Evolutionary conservation across 1,284 basidiomycete species (phyloP).

Genomic region (Spongiforma sp.): DNA sequence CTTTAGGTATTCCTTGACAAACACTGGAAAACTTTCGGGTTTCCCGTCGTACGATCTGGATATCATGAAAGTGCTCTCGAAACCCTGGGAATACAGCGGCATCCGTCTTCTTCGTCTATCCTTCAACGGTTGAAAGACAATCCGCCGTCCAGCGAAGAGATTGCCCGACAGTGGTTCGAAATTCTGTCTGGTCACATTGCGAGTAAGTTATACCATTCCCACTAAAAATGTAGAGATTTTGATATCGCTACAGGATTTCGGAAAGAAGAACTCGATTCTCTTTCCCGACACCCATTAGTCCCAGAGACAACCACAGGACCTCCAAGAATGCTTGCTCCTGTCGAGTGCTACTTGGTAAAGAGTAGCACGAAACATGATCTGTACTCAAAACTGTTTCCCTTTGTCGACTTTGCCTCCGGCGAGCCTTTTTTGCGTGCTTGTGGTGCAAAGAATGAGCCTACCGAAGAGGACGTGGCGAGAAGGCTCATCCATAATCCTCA

Average conservation of each 20-base stretch:
- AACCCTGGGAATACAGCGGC: constrained; percentile 74
- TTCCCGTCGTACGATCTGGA: constrained; percentile 61
- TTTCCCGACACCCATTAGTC: constrained; percentile 3
- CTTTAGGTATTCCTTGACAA: constrained; percentile 71
- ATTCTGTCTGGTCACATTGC: constrained; percentile 1
- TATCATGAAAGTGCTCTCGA: constrained; percentile 50
- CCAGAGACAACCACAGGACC: not conserved
- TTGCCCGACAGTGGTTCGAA: constrained; percentile 71
- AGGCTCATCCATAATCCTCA: constrained; percentile 16
- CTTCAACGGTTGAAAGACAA: constrained; percentile 62
- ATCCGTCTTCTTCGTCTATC: constrained; percentile 71
- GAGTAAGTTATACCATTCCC: not conserved
- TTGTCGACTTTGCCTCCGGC: constrained; percentile 88
- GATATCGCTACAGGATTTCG: not conserved
- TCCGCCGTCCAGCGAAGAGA: constrained; percentile 59
- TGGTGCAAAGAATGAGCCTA: constrained; percentile 87
- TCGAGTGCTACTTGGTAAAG: constrained; percentile 6
- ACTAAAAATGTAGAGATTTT: not conserved
- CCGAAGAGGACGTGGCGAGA: constrained; percentile 79
- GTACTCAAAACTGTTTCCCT: constrained; percentile 78
- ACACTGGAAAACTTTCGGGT: constrained; percentile 77
- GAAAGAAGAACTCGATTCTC: not conserved
- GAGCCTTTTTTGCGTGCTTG: constrained; percentile 82
- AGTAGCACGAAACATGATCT: constrained; percentile 33
- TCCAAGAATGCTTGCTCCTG: not conserved